Conservation (phyloP, 805 yeast species). For the Ogataea minuta region DNA sequence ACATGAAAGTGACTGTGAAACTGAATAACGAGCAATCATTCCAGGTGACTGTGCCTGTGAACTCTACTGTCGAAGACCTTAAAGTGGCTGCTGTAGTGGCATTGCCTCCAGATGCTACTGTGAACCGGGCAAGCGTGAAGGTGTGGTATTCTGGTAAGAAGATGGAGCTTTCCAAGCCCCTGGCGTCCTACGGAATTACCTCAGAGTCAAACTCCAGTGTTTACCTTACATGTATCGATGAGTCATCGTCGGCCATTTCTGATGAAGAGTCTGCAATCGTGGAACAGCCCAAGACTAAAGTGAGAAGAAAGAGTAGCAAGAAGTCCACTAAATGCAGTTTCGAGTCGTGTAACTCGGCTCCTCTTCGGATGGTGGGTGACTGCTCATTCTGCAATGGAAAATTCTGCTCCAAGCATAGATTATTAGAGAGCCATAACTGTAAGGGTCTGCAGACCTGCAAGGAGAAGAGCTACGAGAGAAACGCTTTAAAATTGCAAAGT, state of each 20-base stretch:
- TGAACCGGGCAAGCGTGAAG: conserved; percentile 20
- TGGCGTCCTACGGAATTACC: conserved; percentile 31
- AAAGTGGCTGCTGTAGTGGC: conserved; percentile 45
- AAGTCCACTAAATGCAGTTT: conserved; percentile 52
- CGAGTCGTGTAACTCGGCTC: conserved; percentile 58
- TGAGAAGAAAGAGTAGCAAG: conserved; percentile 33
- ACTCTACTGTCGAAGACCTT: conserved; percentile 51
- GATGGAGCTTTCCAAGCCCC: conserved; percentile 27
- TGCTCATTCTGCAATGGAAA: conserved; percentile 82
- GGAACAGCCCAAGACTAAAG: conserved; percentile 24
- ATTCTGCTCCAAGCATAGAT: conserved; percentile 82
- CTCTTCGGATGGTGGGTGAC: conserved; percentile 71
- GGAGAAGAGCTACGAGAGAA: conserved; percentile 77
- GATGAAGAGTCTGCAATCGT: conserved; percentile 20
- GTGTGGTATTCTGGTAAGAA: conserved; percentile 35
- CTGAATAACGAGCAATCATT: conserved; percentile 33
- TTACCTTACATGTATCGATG: conserved; percentile 29
- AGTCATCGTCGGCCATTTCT: conserved; percentile 21
- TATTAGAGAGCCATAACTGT: conserved; percentile 82
- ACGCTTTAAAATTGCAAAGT: conserved; percentile 76
- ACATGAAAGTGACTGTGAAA: conserved; percentile 50
- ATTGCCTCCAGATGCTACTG: conserved; percentile 24
- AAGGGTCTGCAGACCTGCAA: conserved; percentile 75
- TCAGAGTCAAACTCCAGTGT: conserved; percentile 29
- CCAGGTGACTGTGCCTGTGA: conserved; percentile 48